phyloP scores from a whole-genome alignment of 2,329 filamentous ascomycete genomes.

The Paecilomyces fulvus region DNA sequence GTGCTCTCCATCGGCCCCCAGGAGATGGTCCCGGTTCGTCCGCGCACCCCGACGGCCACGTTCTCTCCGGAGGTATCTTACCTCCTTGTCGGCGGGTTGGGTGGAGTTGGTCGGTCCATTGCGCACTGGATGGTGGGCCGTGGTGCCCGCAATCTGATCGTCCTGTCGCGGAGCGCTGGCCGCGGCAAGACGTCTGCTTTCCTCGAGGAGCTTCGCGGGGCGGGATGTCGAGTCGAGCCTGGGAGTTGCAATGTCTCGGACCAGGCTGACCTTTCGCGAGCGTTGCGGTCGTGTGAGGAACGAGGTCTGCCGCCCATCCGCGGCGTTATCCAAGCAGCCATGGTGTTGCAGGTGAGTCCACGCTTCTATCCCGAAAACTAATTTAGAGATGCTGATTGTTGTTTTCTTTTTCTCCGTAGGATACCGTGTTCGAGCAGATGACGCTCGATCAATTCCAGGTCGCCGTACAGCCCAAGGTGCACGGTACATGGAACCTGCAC shows the following conservation, averaged over 20 bases:
- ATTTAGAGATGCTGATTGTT: not conserved
- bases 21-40: not conserved
- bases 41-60: not conserved
- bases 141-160: not conserved
- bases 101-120: not conserved
- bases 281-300: not conserved
- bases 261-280: not conserved
- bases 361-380: not conserved
- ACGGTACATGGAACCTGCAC: conserved; percentile 6
- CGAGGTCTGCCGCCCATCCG: not conserved
- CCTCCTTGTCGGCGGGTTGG: not conserved
- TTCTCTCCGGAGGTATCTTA: not conserved
- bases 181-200: not conserved
- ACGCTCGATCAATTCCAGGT: not conserved
- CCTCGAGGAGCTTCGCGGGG: not conserved
- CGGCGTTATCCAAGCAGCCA: not conserved
- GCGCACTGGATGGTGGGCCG: not conserved
- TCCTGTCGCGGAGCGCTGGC: not conserved
- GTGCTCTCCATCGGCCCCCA: not conserved
- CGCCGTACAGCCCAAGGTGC: not conserved
- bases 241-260: not conserved
- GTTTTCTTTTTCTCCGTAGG: conserved; percentile 19
- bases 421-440: conserved; percentile 19
- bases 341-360: not conserved
- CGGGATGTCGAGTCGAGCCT: not conserved